These are phyloP conservation scores for Suillus paluster DNA, from an alignment of 768 basidiomycete genomes.

Conservation along the genomic window DNA sequence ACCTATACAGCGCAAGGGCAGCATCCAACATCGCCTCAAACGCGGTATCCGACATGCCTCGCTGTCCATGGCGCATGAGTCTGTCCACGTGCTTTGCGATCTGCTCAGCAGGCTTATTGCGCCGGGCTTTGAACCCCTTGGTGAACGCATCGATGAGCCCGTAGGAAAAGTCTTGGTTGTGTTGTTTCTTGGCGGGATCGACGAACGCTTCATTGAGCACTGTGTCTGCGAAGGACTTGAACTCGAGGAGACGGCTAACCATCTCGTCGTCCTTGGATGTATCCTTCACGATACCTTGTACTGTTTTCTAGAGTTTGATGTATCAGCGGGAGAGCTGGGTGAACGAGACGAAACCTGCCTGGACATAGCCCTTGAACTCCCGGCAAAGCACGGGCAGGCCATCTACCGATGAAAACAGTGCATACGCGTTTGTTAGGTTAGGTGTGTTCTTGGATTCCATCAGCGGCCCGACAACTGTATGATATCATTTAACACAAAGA, in stretches of 20 bases:
- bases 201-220: slow-evolving; percentile 57
- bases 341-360: slow-evolving; percentile 43
- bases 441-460: slow-evolving; percentile 51
- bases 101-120: slow-evolving; percentile 89
- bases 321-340: background rate
- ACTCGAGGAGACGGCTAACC: slow-evolving; percentile 71
- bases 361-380: slow-evolving; percentile 66
- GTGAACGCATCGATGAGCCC: slow-evolving; percentile 75
- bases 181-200: slow-evolving; percentile 37
- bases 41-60: slow-evolving; percentile 59
- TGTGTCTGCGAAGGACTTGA: slow-evolving; percentile 62
- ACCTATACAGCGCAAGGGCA: slow-evolving; percentile 78
- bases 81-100: slow-evolving; percentile 90
- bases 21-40: slow-evolving; percentile 68
- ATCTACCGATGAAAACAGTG: slow-evolving; percentile 61
- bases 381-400: slow-evolving; percentile 55
- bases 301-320: slow-evolving; percentile 47
- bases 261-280: slow-evolving; percentile 68
- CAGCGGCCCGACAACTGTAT: slow-evolving; percentile 55
- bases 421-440: slow-evolving; percentile 58
- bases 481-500: slow-evolving; percentile 25
- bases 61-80: slow-evolving; percentile 87
- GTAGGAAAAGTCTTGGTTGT: slow-evolving; percentile 64
- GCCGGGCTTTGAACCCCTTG: slow-evolving; percentile 71
- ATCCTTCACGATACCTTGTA: slow-evolving; percentile 70